Conservation (phyloP, 805 yeast genomes). For the Pichia cephalocereana region DNA sequence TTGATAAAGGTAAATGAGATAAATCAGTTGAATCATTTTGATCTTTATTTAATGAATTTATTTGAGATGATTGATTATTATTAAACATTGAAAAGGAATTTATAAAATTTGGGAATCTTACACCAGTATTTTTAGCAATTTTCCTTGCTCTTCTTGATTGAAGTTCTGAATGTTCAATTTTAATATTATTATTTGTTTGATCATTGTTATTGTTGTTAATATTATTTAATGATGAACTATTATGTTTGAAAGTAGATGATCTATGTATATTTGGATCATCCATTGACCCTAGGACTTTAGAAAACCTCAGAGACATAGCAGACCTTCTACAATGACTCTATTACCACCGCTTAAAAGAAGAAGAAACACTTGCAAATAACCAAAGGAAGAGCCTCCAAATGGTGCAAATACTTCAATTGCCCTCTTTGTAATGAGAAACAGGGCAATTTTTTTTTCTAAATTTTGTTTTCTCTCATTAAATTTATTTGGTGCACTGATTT, state of each 20-base stretch:
- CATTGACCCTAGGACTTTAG: constrained; percentile 20
- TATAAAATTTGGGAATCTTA: constrained; percentile 1
- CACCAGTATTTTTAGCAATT: neutral
- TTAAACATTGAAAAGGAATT: constrained; percentile 2
- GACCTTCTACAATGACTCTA: no score
- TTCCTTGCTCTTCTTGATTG: constrained; percentile 22
- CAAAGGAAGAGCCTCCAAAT: no score
- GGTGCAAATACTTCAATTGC: no score
- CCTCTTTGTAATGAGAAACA: no score
- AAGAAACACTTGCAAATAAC: no score
- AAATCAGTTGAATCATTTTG: constrained; percentile 13
- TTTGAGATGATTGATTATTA: neutral
- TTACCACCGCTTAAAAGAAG: no score
- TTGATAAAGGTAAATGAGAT: constrained; percentile 40
- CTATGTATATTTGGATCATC: neutral
- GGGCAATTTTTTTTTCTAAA: no score
- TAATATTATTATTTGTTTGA: constrained; percentile 5
- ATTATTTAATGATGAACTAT: no score
- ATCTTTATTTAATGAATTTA: neutral
- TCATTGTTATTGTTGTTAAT: no score
- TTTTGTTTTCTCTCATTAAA: no score
- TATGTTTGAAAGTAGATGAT: no score
- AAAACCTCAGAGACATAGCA: constrained; percentile 22
- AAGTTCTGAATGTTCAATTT: constrained; percentile 17
- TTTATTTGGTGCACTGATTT: no score